Base-by-base conservation (phyloP, 352 stramenopile species). In the Elongisporangium anandrum region DNA sequence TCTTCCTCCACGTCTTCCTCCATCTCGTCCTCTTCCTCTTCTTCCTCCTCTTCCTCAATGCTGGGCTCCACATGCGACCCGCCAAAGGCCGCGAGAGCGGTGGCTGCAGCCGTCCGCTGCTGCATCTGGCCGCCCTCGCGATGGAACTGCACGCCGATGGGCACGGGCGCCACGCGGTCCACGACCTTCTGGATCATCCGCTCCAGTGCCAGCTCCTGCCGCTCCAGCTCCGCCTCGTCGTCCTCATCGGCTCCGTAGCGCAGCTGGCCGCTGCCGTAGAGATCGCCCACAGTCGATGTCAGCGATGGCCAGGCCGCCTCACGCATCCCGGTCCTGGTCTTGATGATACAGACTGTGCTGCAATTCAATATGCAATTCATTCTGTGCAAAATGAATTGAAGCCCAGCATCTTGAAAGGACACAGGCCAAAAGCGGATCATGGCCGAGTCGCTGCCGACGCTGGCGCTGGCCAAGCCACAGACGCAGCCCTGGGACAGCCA, bases 121-220 rank as follows among this genome's bases (percentile, higher is more conserved):
- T 21, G 16, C 38, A 34, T 39, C n/a, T 17, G 34, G 16, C n/a
- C 39, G 16, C 49, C 9, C 51, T 71, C 51, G 17, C 70, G 75
- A 41, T 87, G 73, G 57, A 86, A 89, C 52, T 81, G 81, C 39
- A 85, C 68, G 17, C 80, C 80, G 16, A 88, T 88, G 1, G 80
- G 80, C n/a, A 65, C 52, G 0, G 77, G 58, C 16, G 74, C 80
- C 49, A 65, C 62, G 6, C 78, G 75, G 39, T 81, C 70, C 29
- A 90, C 80, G 17, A 88, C 59, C 56, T 72, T 61, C 26, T 75
- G 76, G 38, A 88, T 64, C 24, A 70, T 83, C 0, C 57, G 69
- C 65, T 84, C 75, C 21, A 90, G 58, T 23, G 75, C 75, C 52
- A 66, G 62, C 57, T 90, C 81, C 56, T 88, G 73, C 13, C 68